These are phyloP conservation scores for Tilletia horrida DNA, from an alignment of 1,284 basidiomycete genomes.

Conservation along the genomic window DNA sequence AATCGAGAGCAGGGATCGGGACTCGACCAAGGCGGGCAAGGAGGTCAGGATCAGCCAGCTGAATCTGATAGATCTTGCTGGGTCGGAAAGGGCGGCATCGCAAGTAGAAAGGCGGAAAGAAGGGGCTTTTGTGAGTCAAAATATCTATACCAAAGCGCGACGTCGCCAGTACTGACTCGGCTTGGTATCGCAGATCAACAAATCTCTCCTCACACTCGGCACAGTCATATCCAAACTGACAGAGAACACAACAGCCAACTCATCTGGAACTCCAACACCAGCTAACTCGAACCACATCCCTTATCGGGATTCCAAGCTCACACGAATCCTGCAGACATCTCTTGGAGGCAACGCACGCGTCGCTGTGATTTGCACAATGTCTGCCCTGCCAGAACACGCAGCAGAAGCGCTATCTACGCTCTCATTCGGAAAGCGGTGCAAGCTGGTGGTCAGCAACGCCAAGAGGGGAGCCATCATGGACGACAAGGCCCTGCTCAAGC, in stretches of 20 bases:
- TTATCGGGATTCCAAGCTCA: slow-evolving; percentile 62
- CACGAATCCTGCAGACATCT: slow-evolving; percentile 61
- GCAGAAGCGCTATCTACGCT: slow-evolving; percentile 61
- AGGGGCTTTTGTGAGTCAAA: slow-evolving; percentile 47
- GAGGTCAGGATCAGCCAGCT: slow-evolving; percentile 53
- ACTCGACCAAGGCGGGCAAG: slow-evolving; percentile 20
- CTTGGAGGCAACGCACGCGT: slow-evolving; percentile 62
- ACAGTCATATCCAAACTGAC: slow-evolving; percentile 63
- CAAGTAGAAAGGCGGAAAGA: slow-evolving; percentile 61
- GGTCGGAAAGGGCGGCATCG: slow-evolving; percentile 61
- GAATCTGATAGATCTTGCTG: slow-evolving; percentile 63
- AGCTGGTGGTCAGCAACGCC: slow-evolving; percentile 62
- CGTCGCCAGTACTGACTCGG: no score
- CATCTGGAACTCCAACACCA: slow-evolving; percentile 16
- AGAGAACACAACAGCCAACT: slow-evolving; percentile 37
- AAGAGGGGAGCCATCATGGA: slow-evolving; percentile 59
- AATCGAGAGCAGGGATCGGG: slow-evolving; percentile 39
- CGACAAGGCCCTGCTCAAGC: slow-evolving; percentile 46
- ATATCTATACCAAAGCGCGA: no score
- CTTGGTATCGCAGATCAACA: slow-evolving; percentile 32
- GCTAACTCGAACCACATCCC: slow-evolving; percentile 57
- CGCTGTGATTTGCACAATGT: slow-evolving; percentile 62
- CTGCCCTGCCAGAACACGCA: slow-evolving; percentile 58
- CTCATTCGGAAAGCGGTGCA: slow-evolving; percentile 62
- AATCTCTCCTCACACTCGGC: slow-evolving; percentile 58